Base-by-base conservation (phyloP, 805 yeast species). In the Spathaspora boniae region DNA sequence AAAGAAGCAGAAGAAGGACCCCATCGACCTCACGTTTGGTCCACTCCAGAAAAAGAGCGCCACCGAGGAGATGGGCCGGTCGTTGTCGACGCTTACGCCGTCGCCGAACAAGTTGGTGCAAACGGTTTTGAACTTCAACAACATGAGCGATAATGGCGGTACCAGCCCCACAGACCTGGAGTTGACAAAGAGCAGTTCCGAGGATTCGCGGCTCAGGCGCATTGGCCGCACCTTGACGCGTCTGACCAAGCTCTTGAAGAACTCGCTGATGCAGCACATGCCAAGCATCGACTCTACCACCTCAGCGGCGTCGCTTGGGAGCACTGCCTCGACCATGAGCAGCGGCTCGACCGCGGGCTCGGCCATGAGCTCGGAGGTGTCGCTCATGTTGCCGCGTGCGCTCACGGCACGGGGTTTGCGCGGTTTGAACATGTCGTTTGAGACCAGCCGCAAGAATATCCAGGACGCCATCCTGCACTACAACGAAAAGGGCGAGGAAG, bases 361-460 rank as follows among this genome's bases (percentile, higher is more conserved):
- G n/a, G 16, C 30, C 16, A 12, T n/a, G 30, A 27, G 25, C 25
- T n/a, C 11, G 25, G 12, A 27, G n/a, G 22, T 15, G 12, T 12
- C 26, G 9, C 26, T 34, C 14, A 16, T 31, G 5, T 31, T 65
- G 14, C 72, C 72, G 0, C 48, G 58, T 11, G 60, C 60, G 1
- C 46, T 66, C 12, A 57, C 70, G 1, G 36, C 61, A 1, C 44
- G 46, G 26, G 62, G 62, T 1, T 45, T 67, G 7, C 57, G 52
- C 37, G 59, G 51, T 29, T 42, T 65, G 28, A 50, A 60, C 18
- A 63, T 65, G 57, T 45, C 56, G 0, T 51, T 66, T 44, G 63
- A 62, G 29, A 52, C 65, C 1, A 45, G 60, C 7, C 47, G 45
- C 8, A 45, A 41, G 20, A 28, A 38, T 9, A 11, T 46, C 2